Evolutionary conservation across 2,329 filamentous ascomycete species (phyloP), one percentile per base, ranked within the genome.

Genomic region (Didymella keratinophila): DNA sequence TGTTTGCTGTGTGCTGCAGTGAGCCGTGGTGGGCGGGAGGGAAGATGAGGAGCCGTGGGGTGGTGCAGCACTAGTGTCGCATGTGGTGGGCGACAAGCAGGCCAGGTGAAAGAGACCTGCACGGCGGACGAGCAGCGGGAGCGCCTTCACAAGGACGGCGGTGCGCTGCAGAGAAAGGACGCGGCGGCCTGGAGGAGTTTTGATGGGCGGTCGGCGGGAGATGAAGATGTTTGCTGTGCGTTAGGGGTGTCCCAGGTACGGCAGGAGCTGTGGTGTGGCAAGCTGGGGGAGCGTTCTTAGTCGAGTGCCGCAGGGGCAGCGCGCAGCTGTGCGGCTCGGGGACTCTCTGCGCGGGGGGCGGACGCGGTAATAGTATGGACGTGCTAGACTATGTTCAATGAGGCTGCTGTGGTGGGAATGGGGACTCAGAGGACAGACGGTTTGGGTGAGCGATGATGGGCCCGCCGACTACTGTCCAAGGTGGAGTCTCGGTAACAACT

Each of bases 1-100:
- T 99, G 80, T 78, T 94, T 61, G 68, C 37, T 63, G 60, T 42
- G 57, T 58, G 68, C 54, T 53, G 62, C 51, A 51, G 62, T 25
- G 28, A 32, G 56, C 23, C 63, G 71, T 68, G 55, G 50, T 30
- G 45, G 56, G 34, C 41, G 12, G 50, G 34, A 28, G 39, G 34
- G 41, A 34, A 41, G 64, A 48, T 44, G 63, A 50, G 63, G 51
- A 58, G 64, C 42, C 58, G 67, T 59, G 71, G 61, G 65, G 66
- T 63, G 66, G 63, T 69, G 71, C 64, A 70, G 70, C 62, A 46
- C 66, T 72, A 71, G 68, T 69, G 71, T 71, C 61, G 70, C 72
- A 72, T 71, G 68, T 65, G 67, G 68, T 67, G 67, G 63, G 59
- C 42, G 60, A 58, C 59, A 58, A 43, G 54, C 52, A 54, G 62